Conservation (phyloP, 2,329 filamentous ascomycete genomes). For the Aspergillus caelatus region DNA sequence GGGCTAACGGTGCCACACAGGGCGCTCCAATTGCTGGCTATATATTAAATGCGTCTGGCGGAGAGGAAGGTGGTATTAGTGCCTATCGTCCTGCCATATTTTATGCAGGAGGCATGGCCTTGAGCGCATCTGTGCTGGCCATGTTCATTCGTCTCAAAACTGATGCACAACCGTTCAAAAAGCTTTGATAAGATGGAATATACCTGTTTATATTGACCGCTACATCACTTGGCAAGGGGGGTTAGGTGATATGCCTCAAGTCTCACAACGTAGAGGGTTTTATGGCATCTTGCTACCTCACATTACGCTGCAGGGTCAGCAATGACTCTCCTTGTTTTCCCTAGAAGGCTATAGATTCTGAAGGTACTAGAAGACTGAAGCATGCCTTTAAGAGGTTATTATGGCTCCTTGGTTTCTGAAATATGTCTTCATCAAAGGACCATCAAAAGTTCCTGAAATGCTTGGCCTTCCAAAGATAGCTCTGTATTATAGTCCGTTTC, state of each 20-base stretch:
- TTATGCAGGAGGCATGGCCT: conserved; percentile 59
- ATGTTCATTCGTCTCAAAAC: conserved; percentile 49
- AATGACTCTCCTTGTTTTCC: fast-evolving
- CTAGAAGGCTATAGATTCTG: background rate
- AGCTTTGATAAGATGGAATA: conserved; percentile 27
- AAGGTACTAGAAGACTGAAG: background rate
- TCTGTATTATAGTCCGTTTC: background rate
- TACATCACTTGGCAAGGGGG: background rate
- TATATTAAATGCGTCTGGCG: conserved; percentile 59
- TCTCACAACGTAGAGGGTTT: background rate
- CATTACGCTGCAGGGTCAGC: background rate
- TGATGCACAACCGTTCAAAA: conserved; percentile 41
- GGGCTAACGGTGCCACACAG: conserved; percentile 26
- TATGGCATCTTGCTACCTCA: background rate
- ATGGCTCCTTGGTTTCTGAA: too few relatives aligned
- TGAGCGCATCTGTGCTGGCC: conserved; percentile 50
- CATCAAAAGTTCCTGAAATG: background rate
- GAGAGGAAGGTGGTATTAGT: conserved; percentile 51
- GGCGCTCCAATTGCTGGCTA: conserved; percentile 64
- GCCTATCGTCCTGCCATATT: conserved; percentile 65
- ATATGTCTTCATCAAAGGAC: too few relatives aligned
- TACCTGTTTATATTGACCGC: background rate
- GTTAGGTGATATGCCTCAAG: background rate
- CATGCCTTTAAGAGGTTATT: background rate
- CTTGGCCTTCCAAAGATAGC: background rate